Percentiles rank a stretch among this genome's conserved stretches.
These are phyloP conservation scores for Trichoderma breve DNA, from an alignment of 2,329 filamentous ascomycete species.

Conservation along the genomic window DNA sequence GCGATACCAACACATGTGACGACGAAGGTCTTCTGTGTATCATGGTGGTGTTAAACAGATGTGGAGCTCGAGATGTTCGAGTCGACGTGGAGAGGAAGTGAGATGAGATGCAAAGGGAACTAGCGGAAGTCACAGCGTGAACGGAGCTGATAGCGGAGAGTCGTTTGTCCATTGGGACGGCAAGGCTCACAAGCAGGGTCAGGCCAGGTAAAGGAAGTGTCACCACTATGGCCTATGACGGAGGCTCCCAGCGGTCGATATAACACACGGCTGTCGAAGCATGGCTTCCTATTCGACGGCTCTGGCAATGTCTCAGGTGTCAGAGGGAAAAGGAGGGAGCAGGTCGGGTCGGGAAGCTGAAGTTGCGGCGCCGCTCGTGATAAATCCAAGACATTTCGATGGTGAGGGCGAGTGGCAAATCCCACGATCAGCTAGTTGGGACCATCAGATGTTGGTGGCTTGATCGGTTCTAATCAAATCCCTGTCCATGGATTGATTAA, in stretches of 20 bases:
- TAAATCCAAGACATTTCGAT: slow-evolving; percentile 18
- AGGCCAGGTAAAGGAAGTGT: slow-evolving; percentile 1
- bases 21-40: slow-evolving; percentile 12
- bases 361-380: background rate
- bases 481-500: slow-evolving; percentile 3
- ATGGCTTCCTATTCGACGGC: background rate
- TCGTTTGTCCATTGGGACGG: background rate
- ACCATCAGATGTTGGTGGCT: slow-evolving; percentile 16
- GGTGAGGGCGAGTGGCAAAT: slow-evolving; percentile 3
- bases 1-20: slow-evolving; percentile 11
- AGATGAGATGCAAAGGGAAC: background rate
- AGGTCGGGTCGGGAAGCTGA: slow-evolving; percentile 8
- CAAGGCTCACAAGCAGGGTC: slow-evolving; percentile 8
- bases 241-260: background rate
- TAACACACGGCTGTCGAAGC: background rate
- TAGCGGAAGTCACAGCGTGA: slow-evolving; percentile 1
- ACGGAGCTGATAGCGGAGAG: slow-evolving; percentile 8
- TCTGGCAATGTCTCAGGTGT: slow-evolving; percentile 3
- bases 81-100: background rate
- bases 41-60: slow-evolving; percentile 13
- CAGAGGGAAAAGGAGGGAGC: background rate
- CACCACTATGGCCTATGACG: slow-evolving; percentile 3
- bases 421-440: slow-evolving; percentile 7
- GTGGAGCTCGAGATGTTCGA: slow-evolving; percentile 6
- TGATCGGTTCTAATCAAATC: slow-evolving; percentile 3